These are phyloP conservation scores for Adansonia rubrostipa DNA, from an alignment of 441 rosid species.

Conservation along the genomic window DNA sequence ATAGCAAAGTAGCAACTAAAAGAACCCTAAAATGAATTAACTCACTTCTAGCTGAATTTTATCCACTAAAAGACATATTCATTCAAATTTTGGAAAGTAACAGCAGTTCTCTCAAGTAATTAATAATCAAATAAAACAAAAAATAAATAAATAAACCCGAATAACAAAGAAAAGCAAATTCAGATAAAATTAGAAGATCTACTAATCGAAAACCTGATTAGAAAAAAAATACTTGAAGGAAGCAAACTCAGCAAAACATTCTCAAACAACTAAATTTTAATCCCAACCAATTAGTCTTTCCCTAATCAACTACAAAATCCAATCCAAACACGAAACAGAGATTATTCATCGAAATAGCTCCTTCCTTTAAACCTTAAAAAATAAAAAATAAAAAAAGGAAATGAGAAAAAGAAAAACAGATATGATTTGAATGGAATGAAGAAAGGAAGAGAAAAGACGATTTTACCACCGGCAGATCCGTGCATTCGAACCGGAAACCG, in stretches of 20 bases:
- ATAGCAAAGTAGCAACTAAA: not conserved
- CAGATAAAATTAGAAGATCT: slow-evolving; percentile 17
- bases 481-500: slow-evolving; percentile 47
- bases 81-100: not conserved
- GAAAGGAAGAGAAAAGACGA: slow-evolving; percentile 1
- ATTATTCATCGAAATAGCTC: not conserved
- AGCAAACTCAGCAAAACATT: slow-evolving; percentile 11
- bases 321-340: not conserved
- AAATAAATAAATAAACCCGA: not conserved
- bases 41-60: not conserved
- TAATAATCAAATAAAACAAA: not conserved
- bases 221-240: not conserved
- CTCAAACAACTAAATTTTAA: not conserved
- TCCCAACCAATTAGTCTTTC: not conserved
- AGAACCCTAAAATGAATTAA: not conserved
- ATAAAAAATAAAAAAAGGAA: not conserved
- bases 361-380: not conserved
- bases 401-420: not conserved
- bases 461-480: slow-evolving; percentile 71
- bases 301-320: slow-evolving; percentile 13
- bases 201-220: not conserved
- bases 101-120: not conserved
- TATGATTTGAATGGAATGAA: not conserved
- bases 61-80: not conserved
- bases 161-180: not conserved